A percentile compares a stretch with the other conserved stretches of the same genome.
Conservation (phyloP, 2,329 filamentous ascomycete species). For the Beauveria asiatica region DNA sequence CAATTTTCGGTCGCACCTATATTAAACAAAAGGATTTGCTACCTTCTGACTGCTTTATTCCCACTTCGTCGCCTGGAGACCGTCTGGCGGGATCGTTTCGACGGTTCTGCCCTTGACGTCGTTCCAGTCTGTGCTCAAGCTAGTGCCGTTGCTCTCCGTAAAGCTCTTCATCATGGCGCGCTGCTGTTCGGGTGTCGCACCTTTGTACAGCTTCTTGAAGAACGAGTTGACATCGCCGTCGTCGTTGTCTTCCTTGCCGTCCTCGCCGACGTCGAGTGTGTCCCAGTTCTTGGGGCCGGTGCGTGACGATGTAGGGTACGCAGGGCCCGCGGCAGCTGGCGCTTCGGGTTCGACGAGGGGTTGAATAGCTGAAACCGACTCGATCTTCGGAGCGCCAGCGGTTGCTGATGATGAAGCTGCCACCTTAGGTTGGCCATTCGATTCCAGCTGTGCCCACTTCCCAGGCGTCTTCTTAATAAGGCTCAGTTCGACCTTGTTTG, state of each 20-base stretch:
- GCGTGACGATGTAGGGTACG: conserved; percentile 81
- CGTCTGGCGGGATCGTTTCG: conserved; percentile 65
- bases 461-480: conserved; percentile 59
- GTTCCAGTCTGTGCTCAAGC: conserved; percentile 84
- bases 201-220: conserved; percentile 83
- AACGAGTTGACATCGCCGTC: conserved; percentile 64
- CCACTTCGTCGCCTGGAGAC: conserved; percentile 71
- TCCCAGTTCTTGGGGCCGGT: conserved; percentile 90
- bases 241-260: conserved; percentile 46
- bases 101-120: conserved; percentile 69
- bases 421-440: conserved; percentile 12
- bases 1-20: not conserved
- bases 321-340: conserved; percentile 28
- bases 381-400: not conserved
- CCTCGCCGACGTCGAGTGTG: conserved; percentile 45
- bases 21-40: not conserved
- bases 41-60: not conserved
- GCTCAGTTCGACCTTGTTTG: conserved; percentile 71
- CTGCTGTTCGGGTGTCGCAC: conserved; percentile 67
- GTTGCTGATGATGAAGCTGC: not conserved
- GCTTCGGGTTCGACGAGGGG: not conserved
- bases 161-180: conserved; percentile 98
- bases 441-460: conserved; percentile 51
- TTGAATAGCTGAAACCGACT: conserved; percentile 1
- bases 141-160: conserved; percentile 85